Base-by-base conservation (phyloP, 2,329 filamentous ascomycete genomes). In the Penicillium sp. region DNA sequence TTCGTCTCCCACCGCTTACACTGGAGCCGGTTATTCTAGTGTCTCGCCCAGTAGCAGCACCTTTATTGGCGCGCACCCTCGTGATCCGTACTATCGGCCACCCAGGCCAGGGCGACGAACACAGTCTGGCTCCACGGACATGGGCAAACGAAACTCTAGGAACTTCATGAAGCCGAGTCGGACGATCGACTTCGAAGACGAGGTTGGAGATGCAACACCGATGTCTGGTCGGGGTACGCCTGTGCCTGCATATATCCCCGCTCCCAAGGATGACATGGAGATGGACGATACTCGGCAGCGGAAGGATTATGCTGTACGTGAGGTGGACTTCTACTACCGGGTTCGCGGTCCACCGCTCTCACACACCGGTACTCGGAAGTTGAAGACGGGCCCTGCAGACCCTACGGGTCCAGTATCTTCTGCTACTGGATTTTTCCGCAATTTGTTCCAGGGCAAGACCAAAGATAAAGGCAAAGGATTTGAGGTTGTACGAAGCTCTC, bases 381-480 rank as follows among this genome's bases (percentile, higher is more conserved):
- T 96, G 35, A 91, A 93, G 57, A 98, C 93, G 4, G 93, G 93
- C 0, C 93, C 93, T 2, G 89, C 90, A 7, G 91, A 98, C 69
- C 93, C 93, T 0, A 95, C 90, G 25, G 87, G 90, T 1, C 88
- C 90, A 0, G 86, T 95, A 14, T 86, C 88, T 2, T 91, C 87
- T 6, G 91, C 93, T 0, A 85, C 86, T 0, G 87, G 88, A 4
- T 98, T 91, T 89, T 80, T 97, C 64, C 84, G 87, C 53, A 79
- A 76, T 36, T 61, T 95, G 4, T 79, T 95, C 43, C 83, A 83
- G 9, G 86, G 84, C 11, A 94, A 94, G 69, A 88, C 83, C 5
- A 96, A 95, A 60, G 91, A 96, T 51, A 94, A 94, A 66, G 84
- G 84, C 51, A 97, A 97, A 66, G 93, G 93, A 0, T 98, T 98